phyloP scores from a whole-genome alignment of 2,329 filamentous ascomycete species.

The Zarea fungicola region DNA sequence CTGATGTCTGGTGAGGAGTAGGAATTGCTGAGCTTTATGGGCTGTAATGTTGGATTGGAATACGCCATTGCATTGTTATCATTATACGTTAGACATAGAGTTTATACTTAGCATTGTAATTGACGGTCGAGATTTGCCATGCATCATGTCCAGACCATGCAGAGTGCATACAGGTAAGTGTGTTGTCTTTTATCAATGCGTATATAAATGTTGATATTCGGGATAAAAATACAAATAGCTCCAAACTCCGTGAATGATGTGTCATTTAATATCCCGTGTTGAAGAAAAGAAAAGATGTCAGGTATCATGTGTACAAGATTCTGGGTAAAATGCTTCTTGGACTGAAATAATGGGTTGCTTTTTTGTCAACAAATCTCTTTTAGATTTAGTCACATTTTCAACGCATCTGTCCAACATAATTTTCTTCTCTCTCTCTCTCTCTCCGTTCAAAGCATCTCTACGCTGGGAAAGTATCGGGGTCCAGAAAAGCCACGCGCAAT shows the following conservation, averaged over 20 bases:
- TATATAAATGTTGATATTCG: neutral
- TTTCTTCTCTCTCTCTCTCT: neutral
- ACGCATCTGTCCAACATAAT: neutral
- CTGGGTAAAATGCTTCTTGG: too few relatives aligned
- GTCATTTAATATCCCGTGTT: too few relatives aligned
- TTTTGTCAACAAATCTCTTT: neutral
- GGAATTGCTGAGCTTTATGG: too few relatives aligned
- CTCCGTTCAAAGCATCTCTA: conserved; percentile 48
- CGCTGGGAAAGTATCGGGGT: conserved; percentile 73
- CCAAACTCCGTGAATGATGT: conserved; percentile 3
- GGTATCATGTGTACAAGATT: neutral
- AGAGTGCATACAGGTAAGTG: neutral
- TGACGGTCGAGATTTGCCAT: too few relatives aligned
- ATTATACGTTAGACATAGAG: too few relatives aligned
- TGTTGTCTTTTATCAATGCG: too few relatives aligned
- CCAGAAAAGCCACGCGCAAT: conserved; percentile 80
- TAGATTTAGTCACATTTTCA: neutral
- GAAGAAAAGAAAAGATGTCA: neutral
- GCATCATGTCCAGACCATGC: too few relatives aligned
- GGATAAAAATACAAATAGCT: neutral
- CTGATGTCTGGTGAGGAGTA: too few relatives aligned
- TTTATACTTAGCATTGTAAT: too few relatives aligned
- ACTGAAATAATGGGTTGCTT: neutral
- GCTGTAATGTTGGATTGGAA: too few relatives aligned
- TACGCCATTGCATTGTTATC: too few relatives aligned